Percentiles rank a stretch among this genome's conserved stretches.
phyloP scores from a whole-genome alignment of 768 basidiomycete species.

The Mycena olivaceomarginata region DNA sequence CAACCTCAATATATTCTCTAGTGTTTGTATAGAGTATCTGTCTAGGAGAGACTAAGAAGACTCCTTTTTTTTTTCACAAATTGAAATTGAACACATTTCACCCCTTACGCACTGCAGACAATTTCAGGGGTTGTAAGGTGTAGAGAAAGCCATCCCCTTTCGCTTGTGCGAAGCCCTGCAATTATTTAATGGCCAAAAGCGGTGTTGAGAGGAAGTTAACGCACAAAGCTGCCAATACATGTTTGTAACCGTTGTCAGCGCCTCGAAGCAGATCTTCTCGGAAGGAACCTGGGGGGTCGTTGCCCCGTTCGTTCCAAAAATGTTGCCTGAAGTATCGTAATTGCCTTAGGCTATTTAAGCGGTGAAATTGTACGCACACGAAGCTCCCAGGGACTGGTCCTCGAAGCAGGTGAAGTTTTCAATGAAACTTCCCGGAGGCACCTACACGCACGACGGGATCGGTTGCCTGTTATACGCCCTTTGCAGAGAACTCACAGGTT shows the following conservation, averaged over 20 bases:
- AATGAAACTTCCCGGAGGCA: not conserved
- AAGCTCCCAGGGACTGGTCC: not conserved
- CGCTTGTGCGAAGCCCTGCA: too few relatives aligned
- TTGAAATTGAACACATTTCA: too few relatives aligned
- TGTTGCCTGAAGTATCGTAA: constrained; percentile 5
- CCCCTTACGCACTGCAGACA: too few relatives aligned
- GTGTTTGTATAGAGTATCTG: too few relatives aligned
- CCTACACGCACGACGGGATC: constrained; percentile 6
- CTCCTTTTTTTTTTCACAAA: too few relatives aligned
- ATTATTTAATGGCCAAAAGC: too few relatives aligned
- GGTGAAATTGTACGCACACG: constrained; percentile 5
- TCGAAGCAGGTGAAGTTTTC: not conserved
- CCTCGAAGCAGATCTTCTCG: constrained; percentile 11
- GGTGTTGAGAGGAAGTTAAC: too few relatives aligned
- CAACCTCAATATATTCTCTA: too few relatives aligned
- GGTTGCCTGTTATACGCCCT: constrained; percentile 2
- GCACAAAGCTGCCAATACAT: too few relatives aligned
- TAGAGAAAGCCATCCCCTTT: too few relatives aligned
- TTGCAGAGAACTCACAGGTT: constrained; percentile 12
- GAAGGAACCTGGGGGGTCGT: constrained; percentile 8
- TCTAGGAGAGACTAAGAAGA: too few relatives aligned
- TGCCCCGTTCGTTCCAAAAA: not conserved
- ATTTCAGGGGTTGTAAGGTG: too few relatives aligned
- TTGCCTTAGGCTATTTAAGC: not conserved
- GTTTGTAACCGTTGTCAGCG: constrained; percentile 7